A percentile compares a stretch with the other conserved stretches of the same genome.
phyloP scores from a whole-genome alignment of 2,329 filamentous ascomycete species.

The Neopestalotiopsis sp. region DNA sequence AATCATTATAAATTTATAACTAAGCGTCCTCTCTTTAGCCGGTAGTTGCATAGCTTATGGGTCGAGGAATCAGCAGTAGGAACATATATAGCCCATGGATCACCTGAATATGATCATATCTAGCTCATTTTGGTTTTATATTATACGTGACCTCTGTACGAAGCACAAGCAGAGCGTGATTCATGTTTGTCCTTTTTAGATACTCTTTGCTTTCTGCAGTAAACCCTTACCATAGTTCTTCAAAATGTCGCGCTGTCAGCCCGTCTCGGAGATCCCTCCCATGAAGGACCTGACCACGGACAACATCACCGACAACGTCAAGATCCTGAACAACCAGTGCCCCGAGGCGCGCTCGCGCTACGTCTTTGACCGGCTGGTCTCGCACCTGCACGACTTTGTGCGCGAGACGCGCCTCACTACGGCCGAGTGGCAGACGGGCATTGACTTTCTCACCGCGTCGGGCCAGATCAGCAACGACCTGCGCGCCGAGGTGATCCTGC shows the following conservation, averaged over 20 bases:
- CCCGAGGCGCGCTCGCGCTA: constrained; percentile 71
- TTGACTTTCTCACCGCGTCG: constrained; percentile 72
- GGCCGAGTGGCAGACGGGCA: constrained; percentile 77
- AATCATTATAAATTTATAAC: too few relatives aligned
- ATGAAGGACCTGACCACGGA: constrained; percentile 70
- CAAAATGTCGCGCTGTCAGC: neutral
- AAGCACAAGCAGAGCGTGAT: too few relatives aligned
- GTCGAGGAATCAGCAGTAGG: too few relatives aligned
- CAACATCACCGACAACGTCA: constrained; percentile 79
- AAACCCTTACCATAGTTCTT: too few relatives aligned
- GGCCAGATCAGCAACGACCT: constrained; percentile 77
- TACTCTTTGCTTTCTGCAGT: too few relatives aligned
- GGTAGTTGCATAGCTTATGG: too few relatives aligned
- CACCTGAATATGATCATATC: too few relatives aligned
- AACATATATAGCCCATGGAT: too few relatives aligned
- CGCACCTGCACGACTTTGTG: constrained; percentile 82
- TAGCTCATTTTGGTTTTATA: too few relatives aligned
- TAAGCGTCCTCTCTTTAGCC: too few relatives aligned
- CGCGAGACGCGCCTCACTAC: constrained; percentile 78
- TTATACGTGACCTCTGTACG: too few relatives aligned
- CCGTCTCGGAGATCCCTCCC: neutral
- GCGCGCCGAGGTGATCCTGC: constrained; percentile 81
- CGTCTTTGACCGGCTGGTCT: constrained; percentile 75
- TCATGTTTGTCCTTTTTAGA: too few relatives aligned
- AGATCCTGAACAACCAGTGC: constrained; percentile 75